Evolutionary conservation across 306 rosid species (phyloP).

Genomic region (Ormosia emarginata): DNA sequence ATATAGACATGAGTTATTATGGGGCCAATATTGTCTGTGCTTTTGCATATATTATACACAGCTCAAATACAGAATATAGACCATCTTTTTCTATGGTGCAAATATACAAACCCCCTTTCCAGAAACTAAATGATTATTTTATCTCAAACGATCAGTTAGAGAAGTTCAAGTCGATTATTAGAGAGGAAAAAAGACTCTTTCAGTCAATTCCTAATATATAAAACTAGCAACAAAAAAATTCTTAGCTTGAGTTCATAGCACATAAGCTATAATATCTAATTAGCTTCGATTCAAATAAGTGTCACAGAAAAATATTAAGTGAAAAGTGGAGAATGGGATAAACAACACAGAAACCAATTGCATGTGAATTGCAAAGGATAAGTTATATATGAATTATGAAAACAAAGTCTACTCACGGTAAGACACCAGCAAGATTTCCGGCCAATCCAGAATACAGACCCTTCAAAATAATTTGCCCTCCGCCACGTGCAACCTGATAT

Average conservation of each 20-base stretch:
- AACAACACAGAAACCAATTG: background rate
- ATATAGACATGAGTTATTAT: background rate
- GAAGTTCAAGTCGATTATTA: background rate
- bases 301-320: background rate
- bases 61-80: background rate
- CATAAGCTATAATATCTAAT: background rate
- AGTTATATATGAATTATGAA: background rate
- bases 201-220: conserved; percentile 14
- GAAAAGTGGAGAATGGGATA: background rate
- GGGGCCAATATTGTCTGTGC: background rate
- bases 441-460: conserved; percentile 93
- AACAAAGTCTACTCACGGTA: conserved; percentile 68
- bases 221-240: background rate
- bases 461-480: conserved; percentile 68
- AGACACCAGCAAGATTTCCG: conserved; percentile 89
- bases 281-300: background rate
- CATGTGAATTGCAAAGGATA: background rate
- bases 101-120: background rate
- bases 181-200: background rate
- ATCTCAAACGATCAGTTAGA: background rate
- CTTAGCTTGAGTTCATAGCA: background rate
- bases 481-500: conserved; percentile 79
- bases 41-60: background rate
- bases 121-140: background rate
- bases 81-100: background rate